A percentile compares a stretch with the other conserved stretches of the same genome.
Evolutionary conservation across 2,329 filamentous ascomycete species (phyloP).

Genomic region (Penicillium sp.): DNA sequence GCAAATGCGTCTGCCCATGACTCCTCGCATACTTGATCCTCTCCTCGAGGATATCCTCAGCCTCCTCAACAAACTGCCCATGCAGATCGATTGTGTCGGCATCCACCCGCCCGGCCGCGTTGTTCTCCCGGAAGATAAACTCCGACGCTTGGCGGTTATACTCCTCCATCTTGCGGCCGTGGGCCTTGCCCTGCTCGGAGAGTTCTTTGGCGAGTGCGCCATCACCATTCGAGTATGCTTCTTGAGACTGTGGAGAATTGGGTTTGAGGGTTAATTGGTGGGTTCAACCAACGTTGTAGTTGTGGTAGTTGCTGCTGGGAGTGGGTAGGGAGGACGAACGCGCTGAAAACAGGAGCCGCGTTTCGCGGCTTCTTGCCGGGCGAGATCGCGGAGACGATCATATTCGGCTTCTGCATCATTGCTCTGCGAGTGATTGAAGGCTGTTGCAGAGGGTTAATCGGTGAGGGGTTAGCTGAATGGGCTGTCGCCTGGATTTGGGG

Average conservation of each 20-base stretch:
- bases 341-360: slow-evolving; percentile 76
- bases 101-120: slow-evolving; percentile 73
- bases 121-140: slow-evolving; percentile 95
- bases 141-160: slow-evolving; percentile 92
- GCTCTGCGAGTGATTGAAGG: slow-evolving; percentile 74
- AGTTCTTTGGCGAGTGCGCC: slow-evolving; percentile 82
- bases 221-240: slow-evolving; percentile 84
- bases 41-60: slow-evolving; percentile 85
- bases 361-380: slow-evolving; percentile 78
- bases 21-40: slow-evolving; percentile 78
- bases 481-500: not conserved
- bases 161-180: slow-evolving; percentile 81
- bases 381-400: slow-evolving; percentile 83
- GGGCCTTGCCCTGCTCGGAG: slow-evolving; percentile 81
- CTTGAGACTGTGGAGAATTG: slow-evolving; percentile 60
- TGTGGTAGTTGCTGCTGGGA: not conserved
- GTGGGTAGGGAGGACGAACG: slow-evolving; percentile 47
- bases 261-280: slow-evolving; percentile 2
- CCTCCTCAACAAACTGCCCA: slow-evolving; percentile 92
- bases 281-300: not conserved
- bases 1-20: slow-evolving; percentile 78
- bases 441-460: slow-evolving; percentile 49
- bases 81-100: slow-evolving; percentile 91
- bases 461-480: slow-evolving; percentile 12
- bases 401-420: slow-evolving; percentile 81